Conservation (phyloP, 139 green algal species). For the Diplosphaera chodatii region DNA sequence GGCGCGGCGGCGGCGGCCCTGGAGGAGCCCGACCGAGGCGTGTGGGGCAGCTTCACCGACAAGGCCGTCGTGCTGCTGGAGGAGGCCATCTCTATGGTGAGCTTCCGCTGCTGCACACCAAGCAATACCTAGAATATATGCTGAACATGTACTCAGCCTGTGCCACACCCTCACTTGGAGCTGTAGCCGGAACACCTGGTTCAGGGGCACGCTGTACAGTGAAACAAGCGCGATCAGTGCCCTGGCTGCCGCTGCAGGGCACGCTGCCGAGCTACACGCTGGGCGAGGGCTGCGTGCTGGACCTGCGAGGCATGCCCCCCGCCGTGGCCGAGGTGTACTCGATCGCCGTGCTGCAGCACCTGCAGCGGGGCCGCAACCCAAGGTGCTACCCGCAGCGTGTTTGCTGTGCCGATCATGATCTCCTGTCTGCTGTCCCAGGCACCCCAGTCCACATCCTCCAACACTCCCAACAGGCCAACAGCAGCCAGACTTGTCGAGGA, state of each 20-base stretch:
- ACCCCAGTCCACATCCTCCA: no score
- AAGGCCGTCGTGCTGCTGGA: conserved; percentile 38
- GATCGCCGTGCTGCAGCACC: conserved; percentile 40
- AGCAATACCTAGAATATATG: no score
- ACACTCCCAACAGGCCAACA: no score
- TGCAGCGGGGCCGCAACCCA: conserved; percentile 13
- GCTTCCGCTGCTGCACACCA: no score
- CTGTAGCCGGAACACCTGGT: no score
- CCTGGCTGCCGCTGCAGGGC: background rate
- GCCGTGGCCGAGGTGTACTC: conserved; percentile 66
- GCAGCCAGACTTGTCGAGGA: no score
- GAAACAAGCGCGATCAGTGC: no score
- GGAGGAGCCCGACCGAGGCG: background rate
- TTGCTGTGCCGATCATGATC: no score
- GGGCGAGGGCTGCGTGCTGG: conserved; percentile 21
- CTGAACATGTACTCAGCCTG: no score
- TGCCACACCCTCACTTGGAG: no score
- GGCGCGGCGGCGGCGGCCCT: background rate
- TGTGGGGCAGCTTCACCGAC: background rate
- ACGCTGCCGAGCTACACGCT: conserved; percentile 13
- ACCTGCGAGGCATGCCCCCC: conserved; percentile 62
- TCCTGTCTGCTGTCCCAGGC: no score
- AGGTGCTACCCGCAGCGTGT: background rate
- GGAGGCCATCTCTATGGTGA: conserved; percentile 32
- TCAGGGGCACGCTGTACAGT: no score